Conservation (phyloP, 331 rosid genomes). For the Saraca asoca region DNA sequence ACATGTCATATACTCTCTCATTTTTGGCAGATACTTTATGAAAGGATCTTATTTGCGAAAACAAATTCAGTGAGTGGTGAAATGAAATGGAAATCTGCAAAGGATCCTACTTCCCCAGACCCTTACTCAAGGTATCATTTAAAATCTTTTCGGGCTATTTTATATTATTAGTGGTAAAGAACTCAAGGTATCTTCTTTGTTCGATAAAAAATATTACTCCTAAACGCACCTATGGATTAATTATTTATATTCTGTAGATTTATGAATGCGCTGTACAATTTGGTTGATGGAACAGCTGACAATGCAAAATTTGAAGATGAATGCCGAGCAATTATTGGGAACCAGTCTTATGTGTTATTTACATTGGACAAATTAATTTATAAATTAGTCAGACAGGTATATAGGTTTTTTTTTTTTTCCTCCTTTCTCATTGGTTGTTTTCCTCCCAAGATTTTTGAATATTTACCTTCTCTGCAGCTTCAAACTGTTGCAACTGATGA, state of each 20-base stretch:
- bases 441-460: constrained; percentile 34
- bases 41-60: constrained; percentile 85
- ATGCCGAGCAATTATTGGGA: constrained; percentile 89
- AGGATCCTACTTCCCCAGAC: constrained; percentile 64
- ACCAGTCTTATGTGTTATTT: constrained; percentile 87
- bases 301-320: constrained; percentile 96
- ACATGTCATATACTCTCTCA: constrained; percentile 32
- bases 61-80: constrained; percentile 61
- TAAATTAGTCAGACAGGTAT: constrained; percentile 90
- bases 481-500: constrained; percentile 86
- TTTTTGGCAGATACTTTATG: constrained; percentile 71
- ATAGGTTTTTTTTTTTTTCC: constrained; percentile 16
- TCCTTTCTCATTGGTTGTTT: constrained; percentile 21
- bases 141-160: neutral
- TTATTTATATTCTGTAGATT: constrained; percentile 52
- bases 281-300: constrained; percentile 91
- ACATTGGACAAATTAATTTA: constrained; percentile 91
- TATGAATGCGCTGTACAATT: constrained; percentile 72
- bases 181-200: no score
- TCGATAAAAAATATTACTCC: neutral
- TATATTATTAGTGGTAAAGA: no score
- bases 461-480: constrained; percentile 62
- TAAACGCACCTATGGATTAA: constrained; percentile 7
- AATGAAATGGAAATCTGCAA: constrained; percentile 60
- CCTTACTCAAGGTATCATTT: constrained; percentile 61